phyloP scores from a whole-genome alignment of 768 basidiomycete genomes.

The button mushroom (Agaricus bisporus) region DNA sequence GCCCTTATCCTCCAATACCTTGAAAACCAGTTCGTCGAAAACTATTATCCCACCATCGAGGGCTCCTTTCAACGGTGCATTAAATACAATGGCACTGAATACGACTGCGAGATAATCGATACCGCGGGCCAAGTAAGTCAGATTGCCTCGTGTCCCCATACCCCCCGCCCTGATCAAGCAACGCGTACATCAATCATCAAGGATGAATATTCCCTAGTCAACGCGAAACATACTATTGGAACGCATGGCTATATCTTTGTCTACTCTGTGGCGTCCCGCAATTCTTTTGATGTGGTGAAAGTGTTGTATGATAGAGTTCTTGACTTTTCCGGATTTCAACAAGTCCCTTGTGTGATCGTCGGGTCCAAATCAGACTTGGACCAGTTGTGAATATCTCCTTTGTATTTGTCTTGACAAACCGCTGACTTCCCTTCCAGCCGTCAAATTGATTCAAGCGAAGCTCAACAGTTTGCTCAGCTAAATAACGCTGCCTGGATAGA shows the following conservation, averaged over 20 bases:
- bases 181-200: slow-evolving; percentile 22
- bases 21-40: slow-evolving; percentile 79
- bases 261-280: slow-evolving; percentile 81
- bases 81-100: slow-evolving; percentile 73
- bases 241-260: slow-evolving; percentile 93
- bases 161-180: not conserved
- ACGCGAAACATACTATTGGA: slow-evolving; percentile 85
- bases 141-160: slow-evolving; percentile 18
- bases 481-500: slow-evolving; percentile 78
- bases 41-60: slow-evolving; percentile 92
- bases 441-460: slow-evolving; percentile 64
- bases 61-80: slow-evolving; percentile 70
- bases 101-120: slow-evolving; percentile 91
- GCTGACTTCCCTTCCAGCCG: slow-evolving; percentile 33
- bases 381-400: slow-evolving; percentile 48
- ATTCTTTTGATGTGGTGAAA: slow-evolving; percentile 88
- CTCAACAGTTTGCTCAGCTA: slow-evolving; percentile 60
- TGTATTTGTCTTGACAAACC: slow-evolving; percentile 11
- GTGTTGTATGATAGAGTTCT: slow-evolving; percentile 91
- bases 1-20: slow-evolving; percentile 86
- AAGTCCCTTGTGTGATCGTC: slow-evolving; percentile 87
- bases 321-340: slow-evolving; percentile 74
- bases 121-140: slow-evolving; percentile 80
- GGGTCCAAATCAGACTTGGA: slow-evolving; percentile 84
- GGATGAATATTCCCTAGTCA: slow-evolving; percentile 91